phyloP scores from a whole-genome alignment of 2,329 filamentous ascomycete species.

The Neofusicoccum ribis region DNA sequence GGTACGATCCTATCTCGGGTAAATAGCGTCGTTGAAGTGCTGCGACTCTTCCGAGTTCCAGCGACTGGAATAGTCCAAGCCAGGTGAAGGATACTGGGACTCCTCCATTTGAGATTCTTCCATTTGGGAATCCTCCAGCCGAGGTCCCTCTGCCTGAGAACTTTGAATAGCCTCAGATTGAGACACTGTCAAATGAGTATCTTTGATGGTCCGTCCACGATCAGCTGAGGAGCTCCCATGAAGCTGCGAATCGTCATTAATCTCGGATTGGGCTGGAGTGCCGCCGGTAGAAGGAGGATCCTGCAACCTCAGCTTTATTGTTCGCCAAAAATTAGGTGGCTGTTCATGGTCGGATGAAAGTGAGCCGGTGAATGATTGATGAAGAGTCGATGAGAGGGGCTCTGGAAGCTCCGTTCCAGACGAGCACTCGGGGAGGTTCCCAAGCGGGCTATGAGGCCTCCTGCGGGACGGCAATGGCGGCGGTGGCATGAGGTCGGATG shows the following conservation, averaged over 20 bases:
- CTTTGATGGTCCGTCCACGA: not conserved
- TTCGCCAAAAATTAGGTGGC: not conserved
- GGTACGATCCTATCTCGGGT: too few species aligned
- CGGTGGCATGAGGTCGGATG: not conserved
- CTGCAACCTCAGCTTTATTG: not conserved
- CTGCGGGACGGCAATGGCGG: too few species aligned
- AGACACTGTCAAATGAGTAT: not conserved
- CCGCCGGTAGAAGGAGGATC: not conserved
- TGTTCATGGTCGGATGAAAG: not conserved
- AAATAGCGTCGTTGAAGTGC: too few species aligned
- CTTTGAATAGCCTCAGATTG: not conserved
- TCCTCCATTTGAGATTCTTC: not conserved
- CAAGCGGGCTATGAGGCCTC: too few species aligned
- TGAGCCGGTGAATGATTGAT: too few species aligned
- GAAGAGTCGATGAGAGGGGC: too few species aligned
- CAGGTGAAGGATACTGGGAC: too few species aligned
- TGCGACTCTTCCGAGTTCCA: too few species aligned
- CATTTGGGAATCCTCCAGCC: too few species aligned
- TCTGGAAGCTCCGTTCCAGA: too few species aligned
- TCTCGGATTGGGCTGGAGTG: not conserved
- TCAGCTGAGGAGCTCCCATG: rapidly evolving
- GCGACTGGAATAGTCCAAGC: not conserved
- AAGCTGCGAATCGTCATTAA: not conserved
- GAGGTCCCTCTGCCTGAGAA: not conserved
- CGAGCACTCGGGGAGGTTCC: too few species aligned